Conservation (phyloP, 2,329 filamentous ascomycete species). For the Zymoseptoria brevis region DNA sequence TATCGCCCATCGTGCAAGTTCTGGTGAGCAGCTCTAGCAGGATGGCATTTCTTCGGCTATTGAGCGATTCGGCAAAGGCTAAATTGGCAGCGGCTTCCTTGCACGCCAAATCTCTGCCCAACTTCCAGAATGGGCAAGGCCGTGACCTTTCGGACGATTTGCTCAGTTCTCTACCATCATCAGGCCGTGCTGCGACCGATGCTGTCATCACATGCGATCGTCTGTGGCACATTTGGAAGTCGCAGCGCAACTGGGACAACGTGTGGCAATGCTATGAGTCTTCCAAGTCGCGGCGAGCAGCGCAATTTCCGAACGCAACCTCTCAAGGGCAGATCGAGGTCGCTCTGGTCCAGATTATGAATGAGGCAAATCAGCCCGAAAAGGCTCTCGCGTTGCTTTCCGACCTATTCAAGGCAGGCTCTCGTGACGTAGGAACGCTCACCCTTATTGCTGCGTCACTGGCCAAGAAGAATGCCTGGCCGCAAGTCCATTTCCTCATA, state of each 20-base stretch:
- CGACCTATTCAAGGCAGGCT: neutral
- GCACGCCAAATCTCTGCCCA: neutral
- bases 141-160: neutral
- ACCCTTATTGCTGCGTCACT: constrained; percentile 8
- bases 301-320: neutral
- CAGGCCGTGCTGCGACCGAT: neutral
- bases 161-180: neutral
- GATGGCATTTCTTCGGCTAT: neutral
- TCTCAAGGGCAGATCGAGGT: constrained; percentile 1
- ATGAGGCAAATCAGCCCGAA: constrained; percentile 6
- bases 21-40: neutral
- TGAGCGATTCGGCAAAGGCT: neutral
- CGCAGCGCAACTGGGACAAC: neutral
- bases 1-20: neutral
- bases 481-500: constrained; percentile 2
- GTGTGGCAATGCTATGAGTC: neutral
- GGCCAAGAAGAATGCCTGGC: constrained; percentile 7
- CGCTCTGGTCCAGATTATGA: constrained; percentile 8
- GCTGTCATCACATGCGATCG: neutral
- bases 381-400: constrained; percentile 5
- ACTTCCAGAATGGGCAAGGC: neutral
- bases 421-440: constrained; percentile 1
- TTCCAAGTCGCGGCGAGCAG: neutral
- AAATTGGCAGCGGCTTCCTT: neutral
- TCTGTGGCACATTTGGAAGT: constrained; percentile 1